These are phyloP conservation scores for Tillandsia fasciculata DNA, from an alignment of 176 grass and related monocot genomes.

Conservation along the genomic window DNA sequence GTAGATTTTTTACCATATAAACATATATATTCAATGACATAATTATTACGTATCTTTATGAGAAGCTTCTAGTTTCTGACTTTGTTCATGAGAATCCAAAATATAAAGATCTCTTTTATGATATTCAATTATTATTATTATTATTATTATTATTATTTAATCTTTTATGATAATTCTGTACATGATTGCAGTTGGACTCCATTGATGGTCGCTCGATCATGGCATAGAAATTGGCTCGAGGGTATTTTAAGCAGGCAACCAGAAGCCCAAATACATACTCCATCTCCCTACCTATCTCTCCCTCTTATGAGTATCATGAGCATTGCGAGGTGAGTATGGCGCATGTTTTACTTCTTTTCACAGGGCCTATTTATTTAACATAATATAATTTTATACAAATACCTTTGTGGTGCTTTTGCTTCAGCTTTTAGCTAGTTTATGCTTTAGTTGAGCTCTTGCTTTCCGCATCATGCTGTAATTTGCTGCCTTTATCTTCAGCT, in stretches of 20 bases:
- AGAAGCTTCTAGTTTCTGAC: no score
- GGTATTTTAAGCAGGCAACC: constrained; percentile 53
- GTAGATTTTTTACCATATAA: constrained; percentile 1
- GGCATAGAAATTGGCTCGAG: constrained; percentile 77
- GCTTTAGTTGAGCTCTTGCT: not conserved
- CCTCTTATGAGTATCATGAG: constrained; percentile 90
- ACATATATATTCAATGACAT: not conserved
- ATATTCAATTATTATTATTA: not conserved
- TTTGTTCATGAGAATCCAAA: no score
- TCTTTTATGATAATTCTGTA: not conserved
- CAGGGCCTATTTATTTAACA: not conserved
- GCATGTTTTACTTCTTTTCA: not conserved
- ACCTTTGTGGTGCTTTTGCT: not conserved
- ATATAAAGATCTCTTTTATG: not conserved
- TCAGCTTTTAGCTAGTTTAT: not conserved
- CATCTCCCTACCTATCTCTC: constrained; percentile 81
- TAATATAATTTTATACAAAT: not conserved
- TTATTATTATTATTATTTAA: not conserved
- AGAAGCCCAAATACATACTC: constrained; percentile 28
- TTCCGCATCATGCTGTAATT: not conserved
- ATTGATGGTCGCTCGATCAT: constrained; percentile 70
- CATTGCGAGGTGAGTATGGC: constrained; percentile 67
- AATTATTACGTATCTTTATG: no score
- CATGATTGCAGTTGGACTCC: constrained; percentile 55
- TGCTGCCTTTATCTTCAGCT: not conserved